Percentiles rank a stretch among this genome's conserved stretches.
phyloP scores from a whole-genome alignment of 1,284 basidiomycete species.

The Pascua sp. region DNA sequence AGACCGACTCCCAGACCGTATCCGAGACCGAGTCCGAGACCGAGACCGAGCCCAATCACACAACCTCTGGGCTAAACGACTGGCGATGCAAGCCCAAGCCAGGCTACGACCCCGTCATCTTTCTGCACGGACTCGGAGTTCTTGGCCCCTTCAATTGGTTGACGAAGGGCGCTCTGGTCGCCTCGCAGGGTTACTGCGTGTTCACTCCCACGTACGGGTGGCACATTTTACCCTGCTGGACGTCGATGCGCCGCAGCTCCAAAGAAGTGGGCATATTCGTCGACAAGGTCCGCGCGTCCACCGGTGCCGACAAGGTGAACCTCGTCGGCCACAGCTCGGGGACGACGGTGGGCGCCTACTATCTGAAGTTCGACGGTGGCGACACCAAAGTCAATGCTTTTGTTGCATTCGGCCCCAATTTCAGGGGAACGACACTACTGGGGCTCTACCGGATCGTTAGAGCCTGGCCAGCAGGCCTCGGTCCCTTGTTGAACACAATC shows the following conservation, averaged over 20 bases:
- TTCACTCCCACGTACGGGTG: conserved; percentile 8
- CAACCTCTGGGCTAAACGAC: conserved; percentile 4
- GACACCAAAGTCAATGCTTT: not conserved
- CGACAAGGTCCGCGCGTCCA: not conserved
- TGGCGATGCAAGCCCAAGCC: not conserved
- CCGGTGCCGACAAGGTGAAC: conserved; percentile 10
- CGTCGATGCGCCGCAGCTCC: not conserved
- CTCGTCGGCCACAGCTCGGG: conserved; percentile 5
- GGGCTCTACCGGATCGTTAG: conserved; percentile 6
- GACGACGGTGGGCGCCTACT: conserved; percentile 1
- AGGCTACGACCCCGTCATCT: conserved; percentile 1
- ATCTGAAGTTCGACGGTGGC: conserved; percentile 5
- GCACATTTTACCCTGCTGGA: conserved; percentile 2
- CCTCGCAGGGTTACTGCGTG: conserved; percentile 6
- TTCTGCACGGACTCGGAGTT: conserved; percentile 2
- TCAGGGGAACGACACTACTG: conserved; percentile 2
- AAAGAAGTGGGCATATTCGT: conserved; percentile 3
- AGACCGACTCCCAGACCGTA: not conserved
- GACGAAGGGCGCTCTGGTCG: not conserved
- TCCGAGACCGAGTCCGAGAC: not conserved
- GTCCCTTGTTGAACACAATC: not conserved
- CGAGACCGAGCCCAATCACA: not conserved
- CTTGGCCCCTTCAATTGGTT: not conserved
- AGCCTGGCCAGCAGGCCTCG: not conserved
- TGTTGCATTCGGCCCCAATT: conserved; percentile 3